Evolutionary conservation across 495 filamentous ascomycete genomes (phyloP).

Genomic region (Podospora didyma): DNA sequence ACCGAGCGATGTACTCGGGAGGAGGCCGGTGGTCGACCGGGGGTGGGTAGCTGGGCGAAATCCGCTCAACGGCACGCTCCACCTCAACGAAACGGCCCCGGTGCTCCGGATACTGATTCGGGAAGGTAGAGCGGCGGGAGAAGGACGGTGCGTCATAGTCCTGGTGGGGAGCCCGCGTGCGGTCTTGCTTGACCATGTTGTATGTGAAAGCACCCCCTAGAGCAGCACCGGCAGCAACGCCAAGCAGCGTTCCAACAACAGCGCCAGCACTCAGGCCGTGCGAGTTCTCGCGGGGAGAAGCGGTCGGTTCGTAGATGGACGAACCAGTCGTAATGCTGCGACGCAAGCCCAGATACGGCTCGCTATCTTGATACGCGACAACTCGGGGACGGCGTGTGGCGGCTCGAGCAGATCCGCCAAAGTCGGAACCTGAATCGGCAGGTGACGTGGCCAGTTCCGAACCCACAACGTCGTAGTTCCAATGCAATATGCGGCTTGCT

Average conservation of each 20-base stretch:
- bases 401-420: conserved; percentile 18
- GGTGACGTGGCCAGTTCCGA: conserved; percentile 8
- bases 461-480: conserved; percentile 44
- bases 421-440: conserved; percentile 16
- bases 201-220: conserved; percentile 73
- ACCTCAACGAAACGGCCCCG: conserved; percentile 32
- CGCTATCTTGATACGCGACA: conserved; percentile 16
- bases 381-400: conserved; percentile 18
- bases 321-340: conserved; percentile 34
- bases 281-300: conserved; percentile 32
- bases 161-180: conserved; percentile 36
- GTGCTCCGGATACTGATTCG: conserved; percentile 31
- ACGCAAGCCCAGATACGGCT: conserved; percentile 23
- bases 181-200: conserved; percentile 59
- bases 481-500: conserved; percentile 44
- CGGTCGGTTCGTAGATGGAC: conserved; percentile 26
- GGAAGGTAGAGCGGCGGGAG: conserved; percentile 33
- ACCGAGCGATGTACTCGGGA: conserved; percentile 34
- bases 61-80: conserved; percentile 25
- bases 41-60: conserved; percentile 27
- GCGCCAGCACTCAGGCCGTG: conserved; percentile 36
- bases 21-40: conserved; percentile 24
- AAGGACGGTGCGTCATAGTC: conserved; percentile 34
- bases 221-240: conserved; percentile 67
- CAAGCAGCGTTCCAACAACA: conserved; percentile 60